phyloP scores from a whole-genome alignment of 2,329 filamentous ascomycete species.

The Xylariaceae sp. region DNA sequence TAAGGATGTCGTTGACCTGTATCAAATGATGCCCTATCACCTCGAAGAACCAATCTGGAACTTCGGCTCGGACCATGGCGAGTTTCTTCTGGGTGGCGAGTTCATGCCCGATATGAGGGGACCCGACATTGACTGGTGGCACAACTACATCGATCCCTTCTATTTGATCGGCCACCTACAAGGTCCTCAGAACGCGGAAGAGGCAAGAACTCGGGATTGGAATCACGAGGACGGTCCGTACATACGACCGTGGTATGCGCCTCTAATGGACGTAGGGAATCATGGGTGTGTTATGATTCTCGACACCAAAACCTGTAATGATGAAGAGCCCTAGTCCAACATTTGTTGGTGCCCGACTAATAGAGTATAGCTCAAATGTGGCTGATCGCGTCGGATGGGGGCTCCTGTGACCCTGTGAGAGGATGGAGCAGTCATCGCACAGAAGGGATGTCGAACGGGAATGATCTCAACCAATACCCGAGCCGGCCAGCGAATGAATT shows the following conservation, averaged over 20 bases:
- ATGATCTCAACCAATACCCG: slow-evolving; percentile 6
- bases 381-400: slow-evolving; percentile 8
- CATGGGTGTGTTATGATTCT: slow-evolving; percentile 16
- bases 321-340: background rate
- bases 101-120: slow-evolving; percentile 9
- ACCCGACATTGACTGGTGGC: slow-evolving; percentile 8
- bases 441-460: slow-evolving; percentile 2
- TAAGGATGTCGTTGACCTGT: slow-evolving; percentile 12
- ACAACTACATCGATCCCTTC: slow-evolving; percentile 4
- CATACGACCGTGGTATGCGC: slow-evolving; percentile 15
- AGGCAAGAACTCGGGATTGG: slow-evolving; percentile 4
- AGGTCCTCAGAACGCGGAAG: background rate
- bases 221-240: slow-evolving; percentile 14
- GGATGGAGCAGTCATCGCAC: background rate
- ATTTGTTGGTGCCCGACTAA: background rate
- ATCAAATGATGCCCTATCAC: slow-evolving; percentile 11
- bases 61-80: slow-evolving; percentile 8
- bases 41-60: slow-evolving; percentile 6
- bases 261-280: slow-evolving; percentile 12
- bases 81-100: slow-evolving; percentile 8
- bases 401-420: slow-evolving; percentile 6
- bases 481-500: slow-evolving; percentile 9
- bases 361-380: slow-evolving; percentile 7
- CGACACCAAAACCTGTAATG: slow-evolving; percentile 15
- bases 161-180: slow-evolving; percentile 5